phyloP scores from a whole-genome alignment of 1,284 basidiomycete species.

The Microbotryum silenes-acaulis region DNA sequence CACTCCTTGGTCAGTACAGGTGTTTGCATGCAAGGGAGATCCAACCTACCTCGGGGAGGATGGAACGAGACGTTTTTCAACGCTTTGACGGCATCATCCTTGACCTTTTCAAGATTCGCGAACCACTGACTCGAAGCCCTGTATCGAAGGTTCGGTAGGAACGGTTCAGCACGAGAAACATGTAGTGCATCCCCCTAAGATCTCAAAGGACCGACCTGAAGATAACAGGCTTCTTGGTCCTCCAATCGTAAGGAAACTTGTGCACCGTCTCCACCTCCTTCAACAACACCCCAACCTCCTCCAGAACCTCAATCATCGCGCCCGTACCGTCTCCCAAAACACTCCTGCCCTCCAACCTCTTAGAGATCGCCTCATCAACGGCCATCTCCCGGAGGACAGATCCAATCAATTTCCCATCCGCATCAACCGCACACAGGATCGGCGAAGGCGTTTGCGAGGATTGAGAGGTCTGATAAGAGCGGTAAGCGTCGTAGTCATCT shows the following conservation, averaged over 20 bases:
- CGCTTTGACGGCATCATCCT: slow-evolving; percentile 63
- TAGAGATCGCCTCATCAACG: slow-evolving; percentile 38
- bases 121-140: slow-evolving; percentile 99
- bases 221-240: slow-evolving; percentile 86
- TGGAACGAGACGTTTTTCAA: slow-evolving; percentile 68
- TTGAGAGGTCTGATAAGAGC: slow-evolving; percentile 31
- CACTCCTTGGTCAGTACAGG: slow-evolving; percentile 9
- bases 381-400: slow-evolving; percentile 49
- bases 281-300: slow-evolving; percentile 52
- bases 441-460: slow-evolving; percentile 43
- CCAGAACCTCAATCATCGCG: slow-evolving; percentile 58
- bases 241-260: slow-evolving; percentile 96
- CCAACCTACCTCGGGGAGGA: slow-evolving; percentile 60
- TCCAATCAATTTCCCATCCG: slow-evolving; percentile 64
- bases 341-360: slow-evolving; percentile 57
- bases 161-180: background rate
- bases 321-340: slow-evolving; percentile 66
- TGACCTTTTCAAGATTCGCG: slow-evolving; percentile 78
- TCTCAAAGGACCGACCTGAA: slow-evolving; percentile 54
- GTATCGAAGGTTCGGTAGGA: background rate
- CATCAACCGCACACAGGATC: slow-evolving; percentile 68
- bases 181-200: background rate
- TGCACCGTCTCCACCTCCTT: slow-evolving; percentile 69
- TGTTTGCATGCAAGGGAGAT: background rate
- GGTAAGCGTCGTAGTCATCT: slow-evolving; percentile 80